phyloP scores from a whole-genome alignment of 2,329 filamentous ascomycete genomes.

The Cryphonectria parasitica region DNA sequence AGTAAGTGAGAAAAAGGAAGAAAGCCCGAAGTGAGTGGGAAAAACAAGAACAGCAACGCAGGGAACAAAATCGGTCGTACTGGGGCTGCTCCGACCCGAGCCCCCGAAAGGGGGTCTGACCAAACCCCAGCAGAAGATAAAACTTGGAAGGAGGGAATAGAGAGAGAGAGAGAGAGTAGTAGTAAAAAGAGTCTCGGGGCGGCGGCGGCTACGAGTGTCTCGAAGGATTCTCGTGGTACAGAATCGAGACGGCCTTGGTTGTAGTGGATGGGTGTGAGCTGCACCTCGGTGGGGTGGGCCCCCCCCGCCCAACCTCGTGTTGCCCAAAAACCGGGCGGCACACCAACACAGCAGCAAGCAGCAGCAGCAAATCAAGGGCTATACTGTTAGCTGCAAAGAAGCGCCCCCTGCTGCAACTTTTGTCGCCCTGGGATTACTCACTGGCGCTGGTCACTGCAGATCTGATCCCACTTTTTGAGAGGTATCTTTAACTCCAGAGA shows the following conservation, averaged over 20 bases:
- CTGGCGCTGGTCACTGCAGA: neutral
- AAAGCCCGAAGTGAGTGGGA: neutral
- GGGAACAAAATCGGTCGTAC: neutral
- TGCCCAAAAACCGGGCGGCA: neutral
- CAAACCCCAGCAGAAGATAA: neutral
- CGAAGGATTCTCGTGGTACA: constrained; percentile 1
- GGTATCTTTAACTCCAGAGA: no score
- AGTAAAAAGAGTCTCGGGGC: neutral
- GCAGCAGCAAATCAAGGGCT: constrained; percentile 3
- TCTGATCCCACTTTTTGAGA: neutral
- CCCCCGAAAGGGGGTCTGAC: neutral
- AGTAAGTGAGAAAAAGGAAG: neutral
- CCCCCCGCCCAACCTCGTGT: constrained; percentile 3
- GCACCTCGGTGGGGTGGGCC: constrained; percentile 6
- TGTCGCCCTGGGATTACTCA: neutral
- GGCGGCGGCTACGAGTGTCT: neutral
- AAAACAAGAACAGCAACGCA: neutral
- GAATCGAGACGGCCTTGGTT: neutral
- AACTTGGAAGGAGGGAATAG: neutral
- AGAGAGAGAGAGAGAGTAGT: no score
- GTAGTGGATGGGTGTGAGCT: neutral
- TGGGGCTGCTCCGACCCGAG: neutral
- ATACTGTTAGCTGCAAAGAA: no score
- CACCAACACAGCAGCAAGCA: no score
- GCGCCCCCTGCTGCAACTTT: neutral